phyloP scores from a whole-genome alignment of 1,284 basidiomycete species.

The Leccinum fallax region DNA sequence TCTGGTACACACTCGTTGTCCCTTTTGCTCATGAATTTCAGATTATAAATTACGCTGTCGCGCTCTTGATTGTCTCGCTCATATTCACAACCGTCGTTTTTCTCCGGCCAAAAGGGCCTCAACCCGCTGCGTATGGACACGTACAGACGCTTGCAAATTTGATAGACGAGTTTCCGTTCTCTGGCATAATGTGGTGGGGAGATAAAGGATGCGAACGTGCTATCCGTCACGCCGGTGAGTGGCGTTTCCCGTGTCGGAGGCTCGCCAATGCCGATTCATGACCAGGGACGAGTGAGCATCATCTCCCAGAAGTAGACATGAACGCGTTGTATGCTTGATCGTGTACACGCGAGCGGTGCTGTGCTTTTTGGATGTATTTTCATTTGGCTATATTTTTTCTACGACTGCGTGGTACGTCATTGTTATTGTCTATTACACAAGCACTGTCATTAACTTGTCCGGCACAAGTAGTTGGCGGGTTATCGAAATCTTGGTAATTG shows the following conservation, averaged over 20 bases:
- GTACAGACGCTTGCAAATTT: too few relatives aligned
- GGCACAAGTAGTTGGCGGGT: not conserved
- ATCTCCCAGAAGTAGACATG: conserved; percentile 27
- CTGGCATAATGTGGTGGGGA: too few relatives aligned
- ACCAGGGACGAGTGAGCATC: conserved; percentile 28
- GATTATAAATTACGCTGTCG: too few relatives aligned
- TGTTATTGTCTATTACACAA: not conserved
- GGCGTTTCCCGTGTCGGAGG: not conserved
- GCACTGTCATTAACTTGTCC: not conserved
- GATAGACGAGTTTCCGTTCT: too few relatives aligned
- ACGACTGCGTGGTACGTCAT: not conserved
- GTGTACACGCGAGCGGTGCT: not conserved
- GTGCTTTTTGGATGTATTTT: not conserved
- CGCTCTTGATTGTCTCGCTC: too few relatives aligned
- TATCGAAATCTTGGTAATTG: not conserved
- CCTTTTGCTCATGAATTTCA: too few relatives aligned
- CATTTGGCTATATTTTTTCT: not conserved
- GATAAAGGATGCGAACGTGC: too few relatives aligned
- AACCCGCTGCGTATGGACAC: too few relatives aligned
- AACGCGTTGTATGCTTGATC: conserved; percentile 23
- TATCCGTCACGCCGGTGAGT: too few relatives aligned
- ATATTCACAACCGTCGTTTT: too few relatives aligned
- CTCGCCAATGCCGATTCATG: not conserved
- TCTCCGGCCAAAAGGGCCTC: too few relatives aligned
- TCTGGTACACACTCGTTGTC: too few relatives aligned